Evolutionary conservation across 345 rosid genomes (phyloP).

Genomic region (Camelina sativa): DNA sequence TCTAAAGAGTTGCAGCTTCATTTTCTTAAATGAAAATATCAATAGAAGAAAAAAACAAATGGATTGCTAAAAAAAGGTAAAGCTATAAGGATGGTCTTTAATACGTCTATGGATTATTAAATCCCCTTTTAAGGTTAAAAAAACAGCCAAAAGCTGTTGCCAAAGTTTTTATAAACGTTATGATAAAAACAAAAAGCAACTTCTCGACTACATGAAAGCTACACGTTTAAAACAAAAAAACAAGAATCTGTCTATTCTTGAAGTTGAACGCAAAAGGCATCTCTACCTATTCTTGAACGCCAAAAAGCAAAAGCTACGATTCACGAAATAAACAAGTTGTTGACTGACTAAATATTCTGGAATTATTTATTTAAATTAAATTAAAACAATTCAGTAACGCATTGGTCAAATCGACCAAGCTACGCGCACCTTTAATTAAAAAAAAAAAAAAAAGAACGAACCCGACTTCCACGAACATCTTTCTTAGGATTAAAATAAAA

Average conservation of each 20-base stretch:
- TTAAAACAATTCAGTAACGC: not conserved
- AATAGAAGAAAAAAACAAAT: not conserved
- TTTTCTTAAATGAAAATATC: not conserved
- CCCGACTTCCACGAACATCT: slow-evolving; percentile 30
- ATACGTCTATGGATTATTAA: not conserved
- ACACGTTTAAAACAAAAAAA: slow-evolving; percentile 28
- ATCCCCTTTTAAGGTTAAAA: not conserved
- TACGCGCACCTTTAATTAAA: slow-evolving; percentile 3
- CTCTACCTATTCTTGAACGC: slow-evolving; percentile 26
- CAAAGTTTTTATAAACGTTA: slow-evolving; percentile 37
- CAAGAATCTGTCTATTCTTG: slow-evolving; percentile 19
- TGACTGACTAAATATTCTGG: slow-evolving; percentile 22
- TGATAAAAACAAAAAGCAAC: slow-evolving; percentile 27
- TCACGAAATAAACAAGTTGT: slow-evolving; percentile 45
- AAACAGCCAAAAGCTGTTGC: slow-evolving; percentile 34
- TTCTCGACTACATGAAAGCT: slow-evolving; percentile 15
- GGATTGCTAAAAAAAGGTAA: not conserved
- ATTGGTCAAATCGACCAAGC: slow-evolving; percentile 40
- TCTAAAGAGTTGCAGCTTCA: not conserved
- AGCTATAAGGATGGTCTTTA: not conserved
- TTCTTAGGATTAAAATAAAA: slow-evolving; percentile 13
- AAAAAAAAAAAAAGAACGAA: not conserved
- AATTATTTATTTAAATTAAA: not conserved
- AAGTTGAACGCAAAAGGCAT: slow-evolving; percentile 17
- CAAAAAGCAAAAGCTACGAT: slow-evolving; percentile 13